phyloP scores from a whole-genome alignment of 371 early-diverging fungal genomes.

The Parasitella parasitica region DNA sequence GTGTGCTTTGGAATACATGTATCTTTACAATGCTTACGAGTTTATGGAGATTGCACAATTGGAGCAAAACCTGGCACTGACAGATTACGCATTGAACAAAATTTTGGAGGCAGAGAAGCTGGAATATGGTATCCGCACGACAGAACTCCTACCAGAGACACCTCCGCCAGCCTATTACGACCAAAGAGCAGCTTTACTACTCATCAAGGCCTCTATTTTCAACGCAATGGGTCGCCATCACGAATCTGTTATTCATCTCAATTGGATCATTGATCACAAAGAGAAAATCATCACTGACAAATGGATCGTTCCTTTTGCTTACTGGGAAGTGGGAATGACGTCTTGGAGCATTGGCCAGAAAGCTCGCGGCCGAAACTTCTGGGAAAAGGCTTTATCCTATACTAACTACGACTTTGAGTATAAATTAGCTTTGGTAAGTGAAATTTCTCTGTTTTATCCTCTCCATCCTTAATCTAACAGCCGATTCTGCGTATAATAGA shows the following conservation, averaged over 20 bases:
- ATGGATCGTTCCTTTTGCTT: conserved; percentile 61
- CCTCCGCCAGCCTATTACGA: conserved; percentile 42
- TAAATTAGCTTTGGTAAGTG: conserved; percentile 39
- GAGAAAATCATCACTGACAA: conserved; percentile 45
- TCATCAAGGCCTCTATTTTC: conserved; percentile 42
- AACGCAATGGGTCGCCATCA: conserved; percentile 39
- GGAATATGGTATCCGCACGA: conserved; percentile 40
- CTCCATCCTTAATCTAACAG: background rate
- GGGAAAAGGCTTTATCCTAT: conserved; percentile 37
- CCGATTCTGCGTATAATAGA: background rate
- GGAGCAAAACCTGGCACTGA: conserved; percentile 36
- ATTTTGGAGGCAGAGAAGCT: conserved; percentile 41
- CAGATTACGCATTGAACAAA: conserved; percentile 37
- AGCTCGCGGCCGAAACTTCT: conserved; percentile 29
- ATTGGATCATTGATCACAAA: conserved; percentile 61
- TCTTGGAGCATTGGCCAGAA: conserved; percentile 43
- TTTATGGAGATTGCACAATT: conserved; percentile 50
- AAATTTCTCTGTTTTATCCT: no score
- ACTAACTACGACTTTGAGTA: conserved; percentile 45
- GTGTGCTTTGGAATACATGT: conserved; percentile 58
- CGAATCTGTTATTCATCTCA: conserved; percentile 46
- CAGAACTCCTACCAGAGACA: conserved; percentile 43
- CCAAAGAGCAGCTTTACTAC: conserved; percentile 37
- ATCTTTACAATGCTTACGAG: conserved; percentile 56
- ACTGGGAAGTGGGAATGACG: conserved; percentile 52